Evolutionary conservation across 768 basidiomycete genomes (phyloP).

Genomic region (Megacollybia marginata): DNA sequence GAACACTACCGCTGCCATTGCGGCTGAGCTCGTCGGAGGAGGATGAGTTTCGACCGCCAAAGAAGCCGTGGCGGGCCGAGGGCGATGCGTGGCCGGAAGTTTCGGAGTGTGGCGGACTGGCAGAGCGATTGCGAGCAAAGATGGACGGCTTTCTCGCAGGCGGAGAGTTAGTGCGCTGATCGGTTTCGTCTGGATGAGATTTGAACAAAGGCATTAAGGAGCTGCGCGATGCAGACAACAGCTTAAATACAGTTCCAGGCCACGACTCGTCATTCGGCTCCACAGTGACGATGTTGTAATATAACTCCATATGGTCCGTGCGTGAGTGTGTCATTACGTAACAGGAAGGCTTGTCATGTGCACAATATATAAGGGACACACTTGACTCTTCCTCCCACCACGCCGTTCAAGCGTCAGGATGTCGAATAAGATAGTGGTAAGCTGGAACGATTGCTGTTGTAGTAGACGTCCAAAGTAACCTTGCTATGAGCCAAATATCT

Average conservation of each 20-base stretch:
- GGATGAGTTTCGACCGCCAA: slow-evolving; percentile 13
- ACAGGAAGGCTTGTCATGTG: too few species aligned
- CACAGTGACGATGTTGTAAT: too few species aligned
- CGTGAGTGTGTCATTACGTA: too few species aligned
- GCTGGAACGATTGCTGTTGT: slow-evolving; percentile 62
- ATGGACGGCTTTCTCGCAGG: slow-evolving; percentile 14
- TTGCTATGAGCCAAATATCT: slow-evolving; percentile 77
- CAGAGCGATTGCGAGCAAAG: slow-evolving; percentile 12
- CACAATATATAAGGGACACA: slow-evolving; percentile 6
- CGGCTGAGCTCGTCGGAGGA: slow-evolving; percentile 5
- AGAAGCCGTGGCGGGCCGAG: slow-evolving; percentile 9
- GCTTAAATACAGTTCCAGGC: too few species aligned
- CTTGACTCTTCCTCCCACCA: slow-evolving; percentile 9
- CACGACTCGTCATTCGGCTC: too few species aligned
- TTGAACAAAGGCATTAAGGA: slow-evolving; percentile 18
- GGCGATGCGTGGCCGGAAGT: too few species aligned
- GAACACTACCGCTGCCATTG: slow-evolving; percentile 2
- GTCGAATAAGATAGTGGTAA: slow-evolving; percentile 99
- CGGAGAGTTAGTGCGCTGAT: slow-evolving; percentile 1
- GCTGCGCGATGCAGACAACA: too few species aligned
- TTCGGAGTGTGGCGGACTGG: slow-evolving; percentile 3
- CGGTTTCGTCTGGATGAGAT: slow-evolving; percentile 9
- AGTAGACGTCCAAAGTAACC: slow-evolving; percentile 49
- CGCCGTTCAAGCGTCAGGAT: slow-evolving; percentile 31
- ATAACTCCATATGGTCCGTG: too few species aligned